phyloP scores from a whole-genome alignment of 345 rosid genomes.

The Luvunga scandens region DNA sequence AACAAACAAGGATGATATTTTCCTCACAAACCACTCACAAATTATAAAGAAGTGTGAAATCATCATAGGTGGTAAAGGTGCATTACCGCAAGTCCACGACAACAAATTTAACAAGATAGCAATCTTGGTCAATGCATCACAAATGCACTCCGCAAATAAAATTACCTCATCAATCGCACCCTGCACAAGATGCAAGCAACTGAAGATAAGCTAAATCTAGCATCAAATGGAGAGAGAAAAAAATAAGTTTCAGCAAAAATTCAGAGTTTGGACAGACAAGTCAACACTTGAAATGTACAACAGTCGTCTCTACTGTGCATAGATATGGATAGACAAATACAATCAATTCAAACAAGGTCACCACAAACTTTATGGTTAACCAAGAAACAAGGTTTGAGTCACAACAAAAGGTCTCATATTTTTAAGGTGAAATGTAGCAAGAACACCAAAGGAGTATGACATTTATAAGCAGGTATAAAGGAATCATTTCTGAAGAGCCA shows the following conservation, averaged over 20 bases:
- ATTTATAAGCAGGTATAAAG: not conserved
- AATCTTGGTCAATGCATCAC: not conserved
- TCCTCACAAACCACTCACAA: conserved; percentile 1
- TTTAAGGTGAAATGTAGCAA: not conserved
- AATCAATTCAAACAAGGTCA: not conserved
- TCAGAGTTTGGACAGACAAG: not conserved
- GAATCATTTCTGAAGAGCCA: not conserved
- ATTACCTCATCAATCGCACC: not conserved
- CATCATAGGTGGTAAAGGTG: not conserved
- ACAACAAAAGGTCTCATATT: not conserved
- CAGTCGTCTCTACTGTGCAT: not conserved
- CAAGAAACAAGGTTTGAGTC: not conserved
- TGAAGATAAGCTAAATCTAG: not conserved
- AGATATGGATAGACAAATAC: not conserved
- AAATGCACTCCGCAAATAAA: not conserved
- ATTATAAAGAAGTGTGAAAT: not conserved
- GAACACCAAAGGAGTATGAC: not conserved
- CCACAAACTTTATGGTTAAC: not conserved
- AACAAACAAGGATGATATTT: conserved; percentile 9
- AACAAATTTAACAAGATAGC: conserved; percentile 2
- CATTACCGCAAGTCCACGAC: not conserved
- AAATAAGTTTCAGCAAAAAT: not conserved
- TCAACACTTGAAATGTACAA: too few species aligned
- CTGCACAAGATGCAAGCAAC: conserved; percentile 2
- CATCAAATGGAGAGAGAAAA: too few species aligned